Evolutionary conservation across 306 rosid genomes (phyloP).

Genomic region (Psophocarpus tetragonolobus): DNA sequence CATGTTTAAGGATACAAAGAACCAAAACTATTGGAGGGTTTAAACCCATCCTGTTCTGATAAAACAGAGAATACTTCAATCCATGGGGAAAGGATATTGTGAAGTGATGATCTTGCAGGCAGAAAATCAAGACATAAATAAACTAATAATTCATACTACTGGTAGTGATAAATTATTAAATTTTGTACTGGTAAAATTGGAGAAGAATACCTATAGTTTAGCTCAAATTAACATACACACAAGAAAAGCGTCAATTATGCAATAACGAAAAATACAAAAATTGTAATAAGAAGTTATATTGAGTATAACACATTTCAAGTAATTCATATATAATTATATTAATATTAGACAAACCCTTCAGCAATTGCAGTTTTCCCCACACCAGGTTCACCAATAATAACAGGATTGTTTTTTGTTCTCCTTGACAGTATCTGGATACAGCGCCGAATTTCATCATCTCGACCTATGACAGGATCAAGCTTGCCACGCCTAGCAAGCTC

Average conservation of each 20-base stretch:
- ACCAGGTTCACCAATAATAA: conserved; percentile 98
- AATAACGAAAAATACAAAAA: conserved; percentile 1
- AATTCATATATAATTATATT: neutral
- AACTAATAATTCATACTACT: conserved; percentile 9
- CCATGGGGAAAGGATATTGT: neutral
- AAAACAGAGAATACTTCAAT: conserved; percentile 17
- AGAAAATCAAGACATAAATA: neutral
- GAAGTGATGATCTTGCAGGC: neutral
- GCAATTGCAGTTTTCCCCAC: conserved; percentile 99
- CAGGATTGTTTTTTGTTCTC: conserved; percentile 96
- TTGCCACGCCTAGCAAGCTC: conserved; percentile 97
- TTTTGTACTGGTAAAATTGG: neutral
- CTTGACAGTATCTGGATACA: conserved; percentile 92
- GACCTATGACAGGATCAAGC: conserved; percentile 96
- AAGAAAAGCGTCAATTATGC: neutral
- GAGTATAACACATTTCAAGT: neutral
- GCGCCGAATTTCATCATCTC: conserved; percentile 95
- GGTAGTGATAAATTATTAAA: no score
- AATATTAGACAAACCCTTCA: conserved; percentile 74
- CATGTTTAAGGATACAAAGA: conserved; percentile 1
- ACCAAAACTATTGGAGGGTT: neutral
- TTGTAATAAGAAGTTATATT: neutral
- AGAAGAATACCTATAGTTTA: neutral
- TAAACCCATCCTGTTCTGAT: conserved; percentile 1
- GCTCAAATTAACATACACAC: neutral